Conservation (phyloP, 257 asterid species). For the Lycium barbarum region DNA sequence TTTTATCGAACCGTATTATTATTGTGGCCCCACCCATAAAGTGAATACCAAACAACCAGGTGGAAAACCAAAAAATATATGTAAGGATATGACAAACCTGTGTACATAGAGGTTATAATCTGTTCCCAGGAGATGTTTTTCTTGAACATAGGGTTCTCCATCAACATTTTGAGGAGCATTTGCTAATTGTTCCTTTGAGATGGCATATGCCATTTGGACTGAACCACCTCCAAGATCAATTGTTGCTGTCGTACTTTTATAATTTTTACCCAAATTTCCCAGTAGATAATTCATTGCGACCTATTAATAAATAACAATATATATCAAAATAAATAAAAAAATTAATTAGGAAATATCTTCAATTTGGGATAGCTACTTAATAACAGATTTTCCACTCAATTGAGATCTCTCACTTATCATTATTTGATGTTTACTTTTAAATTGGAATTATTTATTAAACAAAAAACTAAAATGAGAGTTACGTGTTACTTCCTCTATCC, state of each 20-base stretch:
- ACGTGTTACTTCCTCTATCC: background rate
- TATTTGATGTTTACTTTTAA: background rate
- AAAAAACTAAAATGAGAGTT: background rate
- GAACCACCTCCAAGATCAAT: constrained; percentile 95
- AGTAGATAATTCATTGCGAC: constrained; percentile 74
- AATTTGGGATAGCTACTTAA: background rate
- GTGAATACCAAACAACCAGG: background rate
- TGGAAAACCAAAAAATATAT: background rate
- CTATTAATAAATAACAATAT: constrained; percentile 35
- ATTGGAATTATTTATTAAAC: background rate
- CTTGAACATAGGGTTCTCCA: constrained; percentile 73
- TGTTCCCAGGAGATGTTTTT: constrained; percentile 64
- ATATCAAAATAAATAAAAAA: background rate
- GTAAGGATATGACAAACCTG: constrained; percentile 47
- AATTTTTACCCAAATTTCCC: constrained; percentile 71
- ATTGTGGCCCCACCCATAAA: too few species aligned
- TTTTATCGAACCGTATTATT: too few species aligned
- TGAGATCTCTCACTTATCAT: background rate
- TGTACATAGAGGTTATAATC: constrained; percentile 72
- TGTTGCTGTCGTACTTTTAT: constrained; percentile 65
- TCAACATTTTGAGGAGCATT: constrained; percentile 55
- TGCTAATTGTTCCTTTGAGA: constrained; percentile 68
- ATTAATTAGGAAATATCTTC: background rate
- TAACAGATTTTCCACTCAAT: background rate
- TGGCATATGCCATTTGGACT: constrained; percentile 84